Evolutionary conservation across 2,329 filamentous ascomycete species (phyloP).

Genomic region (Claviceps paspali): DNA sequence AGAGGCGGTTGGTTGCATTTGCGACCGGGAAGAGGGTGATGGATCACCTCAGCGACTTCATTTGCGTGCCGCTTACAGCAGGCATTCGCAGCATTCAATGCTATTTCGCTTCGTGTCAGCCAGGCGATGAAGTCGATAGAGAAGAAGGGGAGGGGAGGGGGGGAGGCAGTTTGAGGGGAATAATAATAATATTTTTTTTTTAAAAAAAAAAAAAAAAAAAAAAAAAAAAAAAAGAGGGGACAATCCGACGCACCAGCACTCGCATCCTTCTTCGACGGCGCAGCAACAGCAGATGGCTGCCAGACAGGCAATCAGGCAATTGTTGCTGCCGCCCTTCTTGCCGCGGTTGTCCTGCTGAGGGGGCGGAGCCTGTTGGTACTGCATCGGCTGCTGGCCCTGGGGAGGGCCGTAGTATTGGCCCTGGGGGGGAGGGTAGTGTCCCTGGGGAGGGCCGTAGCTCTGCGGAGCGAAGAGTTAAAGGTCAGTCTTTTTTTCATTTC

Average conservation of each 20-base stretch:
- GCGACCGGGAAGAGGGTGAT: too few relatives aligned
- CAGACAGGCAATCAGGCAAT: constrained; percentile 31
- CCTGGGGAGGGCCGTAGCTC: constrained; percentile 18
- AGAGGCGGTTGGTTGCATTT: too few relatives aligned
- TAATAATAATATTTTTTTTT: too few relatives aligned
- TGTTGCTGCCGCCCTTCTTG: constrained; percentile 19
- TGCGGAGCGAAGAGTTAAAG: too few relatives aligned
- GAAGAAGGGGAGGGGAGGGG: too few relatives aligned
- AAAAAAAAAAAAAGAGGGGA: neutral
- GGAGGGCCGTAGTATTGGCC: constrained; percentile 17
- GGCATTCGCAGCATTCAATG: constrained; percentile 27
- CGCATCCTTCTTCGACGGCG: constrained; percentile 33
- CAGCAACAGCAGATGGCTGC: constrained; percentile 36
- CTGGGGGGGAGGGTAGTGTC: constrained; percentile 18
- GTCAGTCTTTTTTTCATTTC: neutral
- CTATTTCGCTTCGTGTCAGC: constrained; percentile 9
- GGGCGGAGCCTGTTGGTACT: constrained; percentile 26
- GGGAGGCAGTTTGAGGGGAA: too few relatives aligned
- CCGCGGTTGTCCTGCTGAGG: constrained; percentile 14
- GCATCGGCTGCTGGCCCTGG: constrained; percentile 25
- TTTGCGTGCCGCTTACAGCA: constrained; percentile 13
- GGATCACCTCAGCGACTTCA: too few relatives aligned
- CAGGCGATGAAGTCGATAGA: too few relatives aligned
- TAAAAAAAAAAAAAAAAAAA: neutral
- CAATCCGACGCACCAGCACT: constrained; percentile 34